Percentiles rank a stretch among this genome's conserved stretches.
Conservation (phyloP, 179 eudicot species). For the Kewa caespitosa region DNA sequence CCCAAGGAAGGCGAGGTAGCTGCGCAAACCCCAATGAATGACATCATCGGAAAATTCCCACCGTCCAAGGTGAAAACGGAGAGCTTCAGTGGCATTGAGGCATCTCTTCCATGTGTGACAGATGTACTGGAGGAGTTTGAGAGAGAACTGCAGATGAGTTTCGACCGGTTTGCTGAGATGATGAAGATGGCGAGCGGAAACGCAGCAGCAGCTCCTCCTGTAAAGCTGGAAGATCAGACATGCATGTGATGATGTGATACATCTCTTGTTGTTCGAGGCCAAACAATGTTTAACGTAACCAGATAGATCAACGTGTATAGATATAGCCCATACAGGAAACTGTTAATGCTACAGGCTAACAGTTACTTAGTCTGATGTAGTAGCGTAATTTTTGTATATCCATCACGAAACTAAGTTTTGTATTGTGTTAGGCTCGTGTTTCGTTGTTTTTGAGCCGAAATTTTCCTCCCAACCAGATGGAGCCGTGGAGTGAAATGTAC, state of each 20-base stretch:
- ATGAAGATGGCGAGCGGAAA: neutral
- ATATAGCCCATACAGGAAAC: neutral
- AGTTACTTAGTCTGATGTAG: no score
- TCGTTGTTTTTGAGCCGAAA: no score
- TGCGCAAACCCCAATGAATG: neutral
- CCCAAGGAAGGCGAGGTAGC: neutral
- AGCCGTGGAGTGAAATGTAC: no score
- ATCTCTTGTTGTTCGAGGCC: no score
- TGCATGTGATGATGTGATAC: no score
- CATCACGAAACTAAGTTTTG: no score
- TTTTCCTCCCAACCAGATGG: no score
- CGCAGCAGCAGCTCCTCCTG: neutral
- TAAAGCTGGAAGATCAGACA: neutral
- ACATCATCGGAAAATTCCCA: neutral
- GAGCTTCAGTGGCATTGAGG: neutral
- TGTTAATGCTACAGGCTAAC: no score
- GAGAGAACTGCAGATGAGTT: constrained; percentile 18
- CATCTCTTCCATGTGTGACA: neutral
- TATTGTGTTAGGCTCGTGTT: no score
- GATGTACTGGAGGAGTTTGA: neutral
- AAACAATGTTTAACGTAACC: neutral
- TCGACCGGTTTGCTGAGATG: constrained; percentile 11
- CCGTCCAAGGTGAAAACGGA: constrained; percentile 5
- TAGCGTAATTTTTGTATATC: no score
- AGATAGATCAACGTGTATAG: neutral